Base-by-base conservation (phyloP, 2,329 filamentous ascomycete genomes). In the Sporothrix brunneoviolacea region DNA sequence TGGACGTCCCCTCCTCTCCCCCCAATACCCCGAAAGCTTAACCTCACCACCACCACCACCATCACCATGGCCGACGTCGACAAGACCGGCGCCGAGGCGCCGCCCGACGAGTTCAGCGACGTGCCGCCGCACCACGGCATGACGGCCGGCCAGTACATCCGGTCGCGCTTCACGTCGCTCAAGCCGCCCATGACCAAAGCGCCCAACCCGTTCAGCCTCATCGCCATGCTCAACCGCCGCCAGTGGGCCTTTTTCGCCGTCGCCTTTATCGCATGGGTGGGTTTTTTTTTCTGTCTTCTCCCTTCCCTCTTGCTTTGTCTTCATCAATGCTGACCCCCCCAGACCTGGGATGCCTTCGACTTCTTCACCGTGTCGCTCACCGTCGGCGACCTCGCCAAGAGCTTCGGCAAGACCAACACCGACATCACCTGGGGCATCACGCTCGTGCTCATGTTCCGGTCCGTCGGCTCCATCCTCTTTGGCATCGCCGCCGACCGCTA, bases 341-440 rank as follows among this genome's bases (percentile, higher is more conserved):
- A n/a, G 52, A 39, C 52, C 12, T 54, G 52, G 52, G 52, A 54
- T 15, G 52, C 52, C 27, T 54, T 54, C 47, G 52, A 54, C 66
- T 91, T 91, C 63, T 86, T 90, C 66, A 84, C 87, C 22, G 74
- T 91, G 8, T 86, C 83, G 4, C 87, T 91, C 56, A 86, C 90
- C 64, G 87, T 86, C 4, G 76, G 77, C 58, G 88, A 89, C 68
- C 71, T 91, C 21, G 76, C 74, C 42, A 59, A 69, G 36, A 73
- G 75, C 61, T 79, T 75, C 49, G 60, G 60, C 53, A 68, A 66
- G 16, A 71, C 70, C 45, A 79, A 79, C 54, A 87, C 86, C 1
- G 74, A 84, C 48, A 84, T 91, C 58, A 81, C 82, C 3, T 86
- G 84, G 8, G 85, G 84, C 54, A 89, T 90, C 57, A 89, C 82